Evolutionary conservation across 139 green algal species (phyloP), one percentile per base, ranked within the genome.

Genomic region (Parachlorella kessleri): DNA sequence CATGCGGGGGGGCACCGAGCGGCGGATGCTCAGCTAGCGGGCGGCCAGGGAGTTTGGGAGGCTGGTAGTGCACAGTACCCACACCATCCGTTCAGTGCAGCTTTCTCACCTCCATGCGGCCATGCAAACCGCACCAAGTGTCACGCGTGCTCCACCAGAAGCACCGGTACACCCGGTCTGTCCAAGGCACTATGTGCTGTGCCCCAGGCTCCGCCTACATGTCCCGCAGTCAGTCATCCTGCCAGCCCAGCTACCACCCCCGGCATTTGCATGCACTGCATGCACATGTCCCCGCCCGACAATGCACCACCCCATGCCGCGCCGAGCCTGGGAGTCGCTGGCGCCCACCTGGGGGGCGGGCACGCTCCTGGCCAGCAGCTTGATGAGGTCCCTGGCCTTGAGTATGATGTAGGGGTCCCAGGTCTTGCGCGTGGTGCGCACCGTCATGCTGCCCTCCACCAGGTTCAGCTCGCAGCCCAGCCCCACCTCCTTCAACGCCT

Each of bases 331-430:
- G n/a, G n/a, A n/a, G n/a, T n/a, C n/a, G n/a, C n/a, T n/a, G n/a
- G n/a, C n/a, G n/a, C n/a, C 18, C 38, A 86, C 90, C 90, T 98
- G 95, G 3, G 93, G 90, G 18, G 92, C 95, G 7, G 97, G 97
- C 73, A 99, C 96, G 55, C 86, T 95, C 26, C 97, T 86, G 0
- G 95, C 94, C 28, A 99, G 89, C 73, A 99, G 95, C 88, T 99
- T 99, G 85, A 99, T 97, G 2, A 99, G 84, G 85, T 99, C 97
- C 1, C 97, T 84, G 0, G 96, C 97, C 80, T 99, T 99, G 74
- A 99, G 91, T 82, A 99, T 98, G 83, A 98, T 91, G 87, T 94
- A 99, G 5, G 97, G 97, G 86, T 99, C 97, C 79, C 82, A 98
- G 10, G 97, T 99, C 87, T 99, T 99, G 68, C 94, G 88, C n/a